Base-by-base conservation (phyloP, 495 filamentous ascomycete species). In the Neurospora tetraspora region DNA sequence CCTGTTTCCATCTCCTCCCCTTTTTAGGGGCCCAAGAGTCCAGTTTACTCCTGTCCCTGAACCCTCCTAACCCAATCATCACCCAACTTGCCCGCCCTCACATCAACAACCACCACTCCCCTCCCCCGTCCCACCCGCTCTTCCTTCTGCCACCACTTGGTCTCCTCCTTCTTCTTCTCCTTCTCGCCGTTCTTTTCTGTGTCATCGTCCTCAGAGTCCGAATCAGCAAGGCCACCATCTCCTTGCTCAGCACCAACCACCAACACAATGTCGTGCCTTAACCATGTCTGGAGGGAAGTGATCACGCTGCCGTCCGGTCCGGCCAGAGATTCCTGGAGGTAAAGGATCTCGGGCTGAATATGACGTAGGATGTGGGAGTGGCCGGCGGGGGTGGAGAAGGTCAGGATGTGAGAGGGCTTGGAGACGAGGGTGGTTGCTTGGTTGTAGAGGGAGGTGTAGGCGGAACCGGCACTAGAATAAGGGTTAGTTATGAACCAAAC, bases 231-330 rank as follows among this genome's bases (percentile, higher is more conserved):
- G 1, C 93, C 94, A 34, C 93, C 93, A 39, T 92, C 89, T 20
- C 92, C 94, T 73, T 90, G 90, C 73, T 94, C 93, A 70, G 91
- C 92, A 8, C 93, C 94, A 27, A 97, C 92, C 3, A 97, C 91
- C 69, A 89, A 79, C 36, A 97, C 87, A 37, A 97, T 86, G 61
- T 93, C 89, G 77, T 94, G 91, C 38, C 92, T 86, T 31, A 97
- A 89, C 94, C 94, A 98, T 1, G 88, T 89, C 73, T 92, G 88
- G n/a, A 94, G 88, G 71, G 90, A 87, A 7, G 88, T 88, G 31
- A 93, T 87, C 9, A 88, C 83, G 65, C 88, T 89, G 11, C 93
- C 93, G 39, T 92, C 86, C 11, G 89, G 84, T 7, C 94, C 94
- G 43, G 89, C 85, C 31, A 94, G 82, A 34, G 91, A 92, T 75